phyloP scores from a whole-genome alignment of 75 land plant species.

The Pinus albicaulis region DNA sequence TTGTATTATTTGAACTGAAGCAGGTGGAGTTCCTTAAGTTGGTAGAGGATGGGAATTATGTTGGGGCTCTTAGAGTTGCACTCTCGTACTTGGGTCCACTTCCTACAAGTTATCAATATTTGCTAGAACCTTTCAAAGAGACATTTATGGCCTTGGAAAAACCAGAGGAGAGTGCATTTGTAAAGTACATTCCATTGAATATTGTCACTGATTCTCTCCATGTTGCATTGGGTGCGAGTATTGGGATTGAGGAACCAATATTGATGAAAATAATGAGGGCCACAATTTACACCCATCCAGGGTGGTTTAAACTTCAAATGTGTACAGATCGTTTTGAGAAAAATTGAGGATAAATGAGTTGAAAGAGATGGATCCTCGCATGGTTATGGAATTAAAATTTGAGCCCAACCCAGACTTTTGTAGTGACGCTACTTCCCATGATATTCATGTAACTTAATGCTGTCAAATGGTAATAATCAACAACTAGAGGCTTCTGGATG shows the following conservation, averaged over 20 bases:
- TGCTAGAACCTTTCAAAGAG: no score
- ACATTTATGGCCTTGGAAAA: no score
- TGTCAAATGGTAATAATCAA: constrained; percentile 58
- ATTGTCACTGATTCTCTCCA: no score
- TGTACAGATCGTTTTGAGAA: constrained; percentile 88
- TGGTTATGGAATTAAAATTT: constrained; percentile 14
- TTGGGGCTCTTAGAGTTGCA: no score
- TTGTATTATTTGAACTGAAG: no score
- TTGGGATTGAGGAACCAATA: constrained; percentile 93
- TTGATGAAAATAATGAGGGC: constrained; percentile 90
- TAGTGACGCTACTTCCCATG: constrained; percentile 43
- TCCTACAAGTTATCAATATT: no score
- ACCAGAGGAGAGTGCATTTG: no score
- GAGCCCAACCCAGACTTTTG: constrained; percentile 27
- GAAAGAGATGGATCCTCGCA: constrained; percentile 53
- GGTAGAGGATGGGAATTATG: no score
- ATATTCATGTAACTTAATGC: constrained; percentile 26
- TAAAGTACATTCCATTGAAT: no score
- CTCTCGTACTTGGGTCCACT: no score
- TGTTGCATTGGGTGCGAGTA: constrained; percentile 80
- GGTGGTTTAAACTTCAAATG: constrained; percentile 98
- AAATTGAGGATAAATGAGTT: constrained; percentile 60
- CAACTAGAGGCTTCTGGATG: constrained; percentile 48
- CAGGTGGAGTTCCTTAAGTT: no score
- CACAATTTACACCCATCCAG: constrained; percentile 74